A percentile compares a stretch with the other conserved stretches of the same genome.
Conservation (phyloP, 2,329 filamentous ascomycete genomes). For the Diaporthe capsici region DNA sequence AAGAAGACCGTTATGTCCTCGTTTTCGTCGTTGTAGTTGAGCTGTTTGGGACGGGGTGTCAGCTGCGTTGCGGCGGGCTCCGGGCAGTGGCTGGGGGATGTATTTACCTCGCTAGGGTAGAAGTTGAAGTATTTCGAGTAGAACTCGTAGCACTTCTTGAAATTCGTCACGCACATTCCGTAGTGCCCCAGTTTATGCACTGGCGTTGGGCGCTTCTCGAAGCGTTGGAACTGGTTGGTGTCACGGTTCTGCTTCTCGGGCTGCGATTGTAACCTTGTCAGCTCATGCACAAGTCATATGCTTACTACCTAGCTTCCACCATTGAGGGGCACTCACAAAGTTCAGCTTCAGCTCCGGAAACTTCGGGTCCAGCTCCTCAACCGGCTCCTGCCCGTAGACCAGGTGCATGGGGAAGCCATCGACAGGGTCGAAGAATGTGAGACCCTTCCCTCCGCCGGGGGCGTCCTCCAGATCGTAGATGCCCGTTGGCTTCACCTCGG, state of each 20-base stretch:
- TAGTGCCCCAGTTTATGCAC: conserved; percentile 70
- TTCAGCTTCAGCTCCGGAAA: conserved; percentile 61
- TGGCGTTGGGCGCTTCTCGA: conserved; percentile 60
- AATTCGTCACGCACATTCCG: conserved; percentile 67
- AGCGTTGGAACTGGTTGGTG: conserved; percentile 63
- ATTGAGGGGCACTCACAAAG: conserved; percentile 49
- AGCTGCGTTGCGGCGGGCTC: neutral
- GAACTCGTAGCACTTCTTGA: conserved; percentile 63
- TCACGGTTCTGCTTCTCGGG: conserved; percentile 52
- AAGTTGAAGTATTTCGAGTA: conserved; percentile 66
- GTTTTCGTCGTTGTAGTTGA: conserved; percentile 54
- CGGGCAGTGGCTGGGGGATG: neutral
- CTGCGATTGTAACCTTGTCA: neutral
- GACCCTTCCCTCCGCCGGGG: conserved; percentile 66
- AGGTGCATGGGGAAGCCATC: conserved; percentile 72
- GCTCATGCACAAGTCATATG: neutral
- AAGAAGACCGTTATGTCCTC: conserved; percentile 61
- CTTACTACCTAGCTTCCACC: neutral
- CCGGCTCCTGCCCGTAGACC: conserved; percentile 65
- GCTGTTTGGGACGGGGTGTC: conserved; percentile 44
- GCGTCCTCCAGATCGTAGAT: conserved; percentile 65
- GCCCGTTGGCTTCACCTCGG: conserved; percentile 61
- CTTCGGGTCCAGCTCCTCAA: conserved; percentile 54
- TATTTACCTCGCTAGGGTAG: conserved; percentile 61
- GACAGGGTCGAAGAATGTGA: conserved; percentile 66